phyloP scores from a whole-genome alignment of 176 grass and related monocot genomes.

The Otatea glauca region DNA sequence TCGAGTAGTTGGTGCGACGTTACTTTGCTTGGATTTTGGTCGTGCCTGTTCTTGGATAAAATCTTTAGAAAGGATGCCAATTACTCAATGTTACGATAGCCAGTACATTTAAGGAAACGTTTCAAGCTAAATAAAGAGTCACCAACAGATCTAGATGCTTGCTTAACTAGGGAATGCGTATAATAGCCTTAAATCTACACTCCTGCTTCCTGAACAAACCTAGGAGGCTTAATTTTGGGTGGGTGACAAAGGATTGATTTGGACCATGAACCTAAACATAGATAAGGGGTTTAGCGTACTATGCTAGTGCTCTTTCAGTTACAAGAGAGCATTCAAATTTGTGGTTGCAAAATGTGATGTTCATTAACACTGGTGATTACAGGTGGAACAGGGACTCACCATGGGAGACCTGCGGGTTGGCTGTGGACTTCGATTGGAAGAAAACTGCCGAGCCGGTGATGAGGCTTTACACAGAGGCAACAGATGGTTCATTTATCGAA shows the following conservation, averaged over 20 bases:
- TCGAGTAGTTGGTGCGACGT: conserved; percentile 33
- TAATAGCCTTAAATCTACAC: background rate
- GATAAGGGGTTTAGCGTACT: background rate
- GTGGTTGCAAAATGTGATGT: background rate
- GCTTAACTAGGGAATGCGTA: background rate
- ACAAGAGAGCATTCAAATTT: conserved; percentile 19
- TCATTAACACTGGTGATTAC: conserved; percentile 6
- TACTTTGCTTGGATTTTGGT: conserved; percentile 43
- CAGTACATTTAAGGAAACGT: background rate
- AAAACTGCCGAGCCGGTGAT: conserved; percentile 75
- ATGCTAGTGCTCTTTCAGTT: background rate
- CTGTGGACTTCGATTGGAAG: conserved; percentile 75
- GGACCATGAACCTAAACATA: background rate
- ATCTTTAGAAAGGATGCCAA: background rate
- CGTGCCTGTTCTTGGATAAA: conserved; percentile 33
- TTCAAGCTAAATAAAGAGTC: background rate
- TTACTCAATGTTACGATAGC: conserved; percentile 17
- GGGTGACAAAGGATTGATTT: conserved; percentile 6
- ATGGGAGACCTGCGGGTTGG: conserved; percentile 58
- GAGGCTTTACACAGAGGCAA: conserved; percentile 70
- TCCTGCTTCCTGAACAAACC: background rate
- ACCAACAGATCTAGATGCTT: background rate
- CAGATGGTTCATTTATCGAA: conserved; percentile 78
- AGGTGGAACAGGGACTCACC: conserved; percentile 79
- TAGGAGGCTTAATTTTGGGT: background rate